phyloP scores from a whole-genome alignment of 129 eudicot genomes.

The Arctium minus region DNA sequence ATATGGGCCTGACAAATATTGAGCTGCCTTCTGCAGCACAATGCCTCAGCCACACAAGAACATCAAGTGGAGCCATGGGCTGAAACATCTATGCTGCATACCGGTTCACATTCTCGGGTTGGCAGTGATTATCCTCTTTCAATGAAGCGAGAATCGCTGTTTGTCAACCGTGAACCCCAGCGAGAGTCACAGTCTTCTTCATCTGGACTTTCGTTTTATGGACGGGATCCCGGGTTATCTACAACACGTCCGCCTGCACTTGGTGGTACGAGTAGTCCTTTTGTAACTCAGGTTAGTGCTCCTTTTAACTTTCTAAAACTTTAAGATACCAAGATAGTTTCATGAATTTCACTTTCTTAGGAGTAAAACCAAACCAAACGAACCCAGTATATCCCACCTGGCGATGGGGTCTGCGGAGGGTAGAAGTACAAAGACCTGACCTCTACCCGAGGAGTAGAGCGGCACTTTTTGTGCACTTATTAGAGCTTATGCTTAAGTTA shows the following conservation, averaged over 20 bases:
- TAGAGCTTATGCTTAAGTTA: too few species aligned
- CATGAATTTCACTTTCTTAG: neutral
- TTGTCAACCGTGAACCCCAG: constrained; percentile 42
- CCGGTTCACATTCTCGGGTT: constrained; percentile 23
- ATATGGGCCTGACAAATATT: neutral
- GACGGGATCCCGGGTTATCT: constrained; percentile 27
- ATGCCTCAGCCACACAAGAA: constrained; percentile 35
- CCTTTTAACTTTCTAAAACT: too few species aligned
- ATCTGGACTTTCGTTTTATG: constrained; percentile 37
- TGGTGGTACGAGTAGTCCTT: constrained; percentile 31
- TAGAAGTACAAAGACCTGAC: too few species aligned
- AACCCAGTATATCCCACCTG: too few species aligned
- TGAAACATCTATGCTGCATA: constrained; percentile 29
- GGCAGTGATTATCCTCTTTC: constrained; percentile 32
- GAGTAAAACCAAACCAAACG: neutral
- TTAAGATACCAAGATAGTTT: neutral
- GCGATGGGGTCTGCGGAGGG: too few species aligned
- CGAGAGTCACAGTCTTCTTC: constrained; percentile 29
- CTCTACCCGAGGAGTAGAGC: too few species aligned
- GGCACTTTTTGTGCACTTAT: too few species aligned
- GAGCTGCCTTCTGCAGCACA: constrained; percentile 32
- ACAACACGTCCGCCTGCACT: constrained; percentile 26
- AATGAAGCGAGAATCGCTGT: constrained; percentile 37
- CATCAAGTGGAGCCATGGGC: constrained; percentile 38
- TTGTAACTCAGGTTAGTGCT: constrained; percentile 47